Base-by-base conservation (phyloP, 2,329 filamentous ascomycete species). In the Clonostachys sp. region DNA sequence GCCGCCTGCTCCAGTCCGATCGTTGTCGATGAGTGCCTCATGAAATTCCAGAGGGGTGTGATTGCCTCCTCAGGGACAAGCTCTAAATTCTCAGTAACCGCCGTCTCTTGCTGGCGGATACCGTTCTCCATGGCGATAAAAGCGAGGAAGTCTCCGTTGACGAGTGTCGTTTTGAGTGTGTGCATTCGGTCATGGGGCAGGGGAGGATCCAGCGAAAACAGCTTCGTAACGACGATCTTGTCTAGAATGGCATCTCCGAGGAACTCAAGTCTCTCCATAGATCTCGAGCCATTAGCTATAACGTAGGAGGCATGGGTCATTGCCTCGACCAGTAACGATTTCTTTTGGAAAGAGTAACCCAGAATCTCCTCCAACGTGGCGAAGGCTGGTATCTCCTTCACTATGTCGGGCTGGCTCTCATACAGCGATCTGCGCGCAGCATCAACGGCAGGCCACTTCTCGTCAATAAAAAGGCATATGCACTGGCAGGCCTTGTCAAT, bases 161-260 rank as follows among this genome's bases (percentile, higher is more conserved):
- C 90, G 43, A 91, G 71, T 0, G 88, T 85, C 1, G 86, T 83
- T 48, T 88, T 85, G 48, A 92, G 70, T 4, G 83, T 69, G 55
- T 95, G 90, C 81, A 97, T 89, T n/a, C 78, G 68, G 4, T 73
- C 59, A 44, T 78, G 70, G 0, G 65, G 48, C 1, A 81, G 59
- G 4, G 74, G 67, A 0, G 68, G 66, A 3, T 61, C 53, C 12
- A 63, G 53, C 3, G 61, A 57, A 61, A 80, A 87, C 6, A 92
- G 67, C n/a, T 68, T 73, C 1, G 68, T 71, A 8, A 89, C 82
- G 44, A 96, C 71, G 47, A 96, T 71, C 55, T 83, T 78, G 64
- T 97, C 92, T 0, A 97, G 79, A 3, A 96, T 73, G 0, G 90
- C 81, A 56, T 97, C 92, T 1, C 92, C 92, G 0, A 96, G 70